Conservation (phyloP, 768 basidiomycete genomes). For the Amanita rubescens region DNA sequence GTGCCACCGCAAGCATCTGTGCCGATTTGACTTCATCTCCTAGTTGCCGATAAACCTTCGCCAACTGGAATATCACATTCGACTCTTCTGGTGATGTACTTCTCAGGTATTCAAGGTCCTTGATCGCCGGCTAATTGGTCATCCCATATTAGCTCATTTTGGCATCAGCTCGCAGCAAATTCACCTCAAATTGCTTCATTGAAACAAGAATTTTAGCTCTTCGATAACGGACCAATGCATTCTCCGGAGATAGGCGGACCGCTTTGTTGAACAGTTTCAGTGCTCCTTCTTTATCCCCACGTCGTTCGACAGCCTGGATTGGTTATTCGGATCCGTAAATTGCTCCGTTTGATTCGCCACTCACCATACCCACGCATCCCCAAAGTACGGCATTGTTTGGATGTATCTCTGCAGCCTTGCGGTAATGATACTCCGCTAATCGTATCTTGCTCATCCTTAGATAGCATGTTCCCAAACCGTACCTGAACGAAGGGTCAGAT, state of each 20-base stretch:
- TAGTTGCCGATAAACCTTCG: constrained; percentile 79
- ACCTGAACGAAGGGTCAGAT: constrained; percentile 52
- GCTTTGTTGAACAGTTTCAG: constrained; percentile 79
- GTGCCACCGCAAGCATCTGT: constrained; percentile 80
- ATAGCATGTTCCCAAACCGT: constrained; percentile 97
- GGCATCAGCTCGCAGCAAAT: constrained; percentile 20
- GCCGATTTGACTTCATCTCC: constrained; percentile 77
- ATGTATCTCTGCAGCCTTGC: constrained; percentile 87
- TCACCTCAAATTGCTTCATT: constrained; percentile 76
- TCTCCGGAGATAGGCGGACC: constrained; percentile 71
- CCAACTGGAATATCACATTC: constrained; percentile 94
- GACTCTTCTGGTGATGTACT: constrained; percentile 89
- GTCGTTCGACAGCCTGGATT: constrained; percentile 78
- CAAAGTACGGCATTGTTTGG: constrained; percentile 92
- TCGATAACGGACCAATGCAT: constrained; percentile 90
- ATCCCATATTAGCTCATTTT: constrained; percentile 1
- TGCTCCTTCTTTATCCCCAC: constrained; percentile 70
- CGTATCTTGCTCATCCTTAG: constrained; percentile 89
- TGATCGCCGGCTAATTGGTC: constrained; percentile 59
- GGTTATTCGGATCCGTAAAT: constrained; percentile 21
- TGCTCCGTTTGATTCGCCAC: constrained; percentile 28
- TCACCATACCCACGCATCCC: constrained; percentile 93
- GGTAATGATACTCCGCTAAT: constrained; percentile 94
- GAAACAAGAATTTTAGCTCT: constrained; percentile 87
- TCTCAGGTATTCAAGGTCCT: constrained; percentile 74